Evolutionary conservation across 306 rosid genomes (phyloP).

Genomic region (Pueraria montana): DNA sequence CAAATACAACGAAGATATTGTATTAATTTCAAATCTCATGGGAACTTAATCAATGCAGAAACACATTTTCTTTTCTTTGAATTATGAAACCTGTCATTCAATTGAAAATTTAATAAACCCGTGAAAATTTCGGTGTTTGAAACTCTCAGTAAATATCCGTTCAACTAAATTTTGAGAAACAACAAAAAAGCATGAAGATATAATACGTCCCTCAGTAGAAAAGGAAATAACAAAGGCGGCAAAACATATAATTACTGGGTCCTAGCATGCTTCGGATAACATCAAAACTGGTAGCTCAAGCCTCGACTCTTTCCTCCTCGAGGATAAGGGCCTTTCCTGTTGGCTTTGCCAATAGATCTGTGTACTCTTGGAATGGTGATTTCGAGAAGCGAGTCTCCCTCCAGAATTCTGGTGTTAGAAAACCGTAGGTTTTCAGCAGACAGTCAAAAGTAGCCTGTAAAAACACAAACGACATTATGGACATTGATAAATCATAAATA

Average conservation of each 20-base stretch:
- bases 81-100: not conserved
- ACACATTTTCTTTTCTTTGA: not conserved
- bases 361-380: slow-evolving; percentile 54
- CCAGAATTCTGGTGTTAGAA: slow-evolving; percentile 50
- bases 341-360: slow-evolving; percentile 49
- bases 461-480: not conserved
- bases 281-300: slow-evolving; percentile 33
- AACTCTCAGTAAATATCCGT: slow-evolving; percentile 32
- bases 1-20: not conserved
- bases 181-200: not conserved
- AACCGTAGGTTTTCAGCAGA: slow-evolving; percentile 48
- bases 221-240: slow-evolving; percentile 17
- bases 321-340: slow-evolving; percentile 45
- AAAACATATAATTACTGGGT: slow-evolving; percentile 38
- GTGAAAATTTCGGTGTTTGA: slow-evolving; percentile 4
- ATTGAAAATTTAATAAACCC: no score
- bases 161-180: slow-evolving; percentile 3
- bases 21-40: not conserved
- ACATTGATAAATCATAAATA: not conserved
- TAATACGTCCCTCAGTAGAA: not conserved
- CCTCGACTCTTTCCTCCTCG: slow-evolving; percentile 51
- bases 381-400: slow-evolving; percentile 50
- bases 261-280: not conserved
- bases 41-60: not conserved
- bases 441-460: slow-evolving; percentile 55